Base-by-base conservation (phyloP, 176 grass and related monocot species). In the Zoysia pacifica region DNA sequence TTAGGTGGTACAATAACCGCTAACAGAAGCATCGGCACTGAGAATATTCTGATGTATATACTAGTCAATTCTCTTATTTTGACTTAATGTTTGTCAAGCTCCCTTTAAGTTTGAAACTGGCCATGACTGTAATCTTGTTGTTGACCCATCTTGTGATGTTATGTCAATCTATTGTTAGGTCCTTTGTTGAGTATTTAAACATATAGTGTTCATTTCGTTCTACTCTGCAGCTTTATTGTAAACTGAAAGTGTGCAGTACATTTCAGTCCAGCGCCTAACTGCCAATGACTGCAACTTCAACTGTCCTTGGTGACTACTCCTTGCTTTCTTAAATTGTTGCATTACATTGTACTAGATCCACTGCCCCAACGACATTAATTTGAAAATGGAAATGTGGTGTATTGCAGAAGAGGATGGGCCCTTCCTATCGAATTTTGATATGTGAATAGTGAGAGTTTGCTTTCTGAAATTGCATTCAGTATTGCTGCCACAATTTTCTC, bases 31-130 rank as follows among this genome's bases (percentile, higher is more conserved):
- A 59, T 72, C 65, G 39, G 59, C 59, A 73, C 65, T 50, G 73
- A 73, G 20, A 12, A 71, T 46, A 6, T 62, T 48, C n/a, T 16
- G 73, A 72, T 85, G 78, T 89, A 89, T 77, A 85, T 89, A 89
- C 37, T 74, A 61, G 16, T 75, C 6, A 14, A 28, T 63, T 76
- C 20, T 43, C 43, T 61, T 61, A 61, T 35, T n/a, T 61, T 61
- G 58, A 35, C 56, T 58, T 58, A 5, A 58, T 11, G 54, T 58
- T 58, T 7, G 16, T 7, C 54, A 58, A 74, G 8, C 70, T 65
- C 35, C 18, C 70, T 9, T 81, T 58, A n/a, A 66, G 72, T 81
- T 76, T 0, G 76, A 76, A 79, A 67, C 48, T 70, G 11, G 20
- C 9, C 13, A 5, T 80, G 55, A 6, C 42, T 88, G 48, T 81